Percentiles rank a stretch among this genome's conserved stretches.
Evolutionary conservation across 495 filamentous ascomycete genomes (phyloP).

Genomic region (Daldinia bambusicola): DNA sequence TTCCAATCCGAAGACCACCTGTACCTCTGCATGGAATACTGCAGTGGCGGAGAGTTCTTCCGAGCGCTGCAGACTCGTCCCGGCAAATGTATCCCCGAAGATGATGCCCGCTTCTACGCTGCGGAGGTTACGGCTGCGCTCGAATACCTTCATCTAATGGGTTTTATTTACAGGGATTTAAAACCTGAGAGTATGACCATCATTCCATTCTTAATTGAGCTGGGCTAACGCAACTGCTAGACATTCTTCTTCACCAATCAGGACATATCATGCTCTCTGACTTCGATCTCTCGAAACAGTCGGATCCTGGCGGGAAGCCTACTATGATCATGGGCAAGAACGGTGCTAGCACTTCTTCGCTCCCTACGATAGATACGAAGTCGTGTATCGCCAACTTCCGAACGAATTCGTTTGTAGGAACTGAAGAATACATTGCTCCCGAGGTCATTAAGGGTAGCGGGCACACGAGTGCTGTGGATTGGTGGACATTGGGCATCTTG

Average conservation of each 20-base stretch:
- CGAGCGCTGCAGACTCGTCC: constrained; percentile 94
- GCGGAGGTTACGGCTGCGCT: constrained; percentile 97
- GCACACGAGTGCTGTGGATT: constrained; percentile 97
- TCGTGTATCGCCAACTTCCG: constrained; percentile 98
- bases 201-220: constrained; percentile 4
- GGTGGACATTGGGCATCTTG: constrained; percentile 98
- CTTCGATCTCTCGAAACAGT: constrained; percentile 98
- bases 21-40: constrained; percentile 99
- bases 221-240: constrained; percentile 57
- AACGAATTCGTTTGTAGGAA: constrained; percentile 98
- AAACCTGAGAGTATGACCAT: constrained; percentile 90
- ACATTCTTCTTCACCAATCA: constrained; percentile 97
- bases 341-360: constrained; percentile 79
- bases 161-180: constrained; percentile 97
- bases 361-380: constrained; percentile 97
- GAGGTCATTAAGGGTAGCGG: constrained; percentile 99
- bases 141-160: constrained; percentile 98
- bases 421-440: constrained; percentile 97
- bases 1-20: constrained; percentile 99
- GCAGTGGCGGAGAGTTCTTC: constrained; percentile 98
- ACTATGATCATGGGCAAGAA: constrained; percentile 94
- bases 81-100: constrained; percentile 95
- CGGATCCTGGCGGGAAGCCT: constrained; percentile 92
- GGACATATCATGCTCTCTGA: constrained; percentile 99
- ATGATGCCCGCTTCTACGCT: constrained; percentile 96